Conservation (phyloP, 495 filamentous ascomycete species). For the Margaritispora aquatica region DNA sequence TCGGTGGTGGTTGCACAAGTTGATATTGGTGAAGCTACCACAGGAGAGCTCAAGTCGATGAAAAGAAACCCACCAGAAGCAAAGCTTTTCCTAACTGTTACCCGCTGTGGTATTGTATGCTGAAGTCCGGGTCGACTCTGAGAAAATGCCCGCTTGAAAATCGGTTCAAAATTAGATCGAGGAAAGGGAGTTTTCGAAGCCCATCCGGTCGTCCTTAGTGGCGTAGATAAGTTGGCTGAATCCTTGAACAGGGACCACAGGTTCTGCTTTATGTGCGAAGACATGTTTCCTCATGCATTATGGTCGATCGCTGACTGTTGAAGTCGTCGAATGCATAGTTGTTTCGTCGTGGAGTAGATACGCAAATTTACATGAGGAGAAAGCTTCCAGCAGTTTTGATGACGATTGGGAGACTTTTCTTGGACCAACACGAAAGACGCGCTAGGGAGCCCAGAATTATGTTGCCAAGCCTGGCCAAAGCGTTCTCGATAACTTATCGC, state of each 20-base stretch:
- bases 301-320: constrained; percentile 20
- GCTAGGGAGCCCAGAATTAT: background rate
- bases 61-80: constrained; percentile 17
- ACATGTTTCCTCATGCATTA: constrained; percentile 16
- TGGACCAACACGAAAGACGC: background rate
- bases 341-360: too few relatives aligned
- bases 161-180: constrained; percentile 7
- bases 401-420: constrained; percentile 9
- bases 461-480: background rate
- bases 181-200: constrained; percentile 5
- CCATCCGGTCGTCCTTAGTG: background rate
- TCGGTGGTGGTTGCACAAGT: constrained; percentile 10
- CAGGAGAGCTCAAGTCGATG: constrained; percentile 10
- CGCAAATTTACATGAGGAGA: background rate
- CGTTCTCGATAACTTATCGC: constrained; percentile 25
- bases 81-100: constrained; percentile 13
- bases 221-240: constrained; percentile 9
- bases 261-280: constrained; percentile 13
- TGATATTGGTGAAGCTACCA: constrained; percentile 8
- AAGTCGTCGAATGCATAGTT: constrained; percentile 14
- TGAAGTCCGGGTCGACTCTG: constrained; percentile 9
- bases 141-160: constrained; percentile 13
- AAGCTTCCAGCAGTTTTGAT: background rate
- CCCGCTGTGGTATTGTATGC: background rate
- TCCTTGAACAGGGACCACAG: constrained; percentile 24